Percentiles rank a stretch among this genome's conserved stretches.
phyloP scores from a whole-genome alignment of 805 yeast species.

The Kluyveromyces dobzhanskii region DNA sequence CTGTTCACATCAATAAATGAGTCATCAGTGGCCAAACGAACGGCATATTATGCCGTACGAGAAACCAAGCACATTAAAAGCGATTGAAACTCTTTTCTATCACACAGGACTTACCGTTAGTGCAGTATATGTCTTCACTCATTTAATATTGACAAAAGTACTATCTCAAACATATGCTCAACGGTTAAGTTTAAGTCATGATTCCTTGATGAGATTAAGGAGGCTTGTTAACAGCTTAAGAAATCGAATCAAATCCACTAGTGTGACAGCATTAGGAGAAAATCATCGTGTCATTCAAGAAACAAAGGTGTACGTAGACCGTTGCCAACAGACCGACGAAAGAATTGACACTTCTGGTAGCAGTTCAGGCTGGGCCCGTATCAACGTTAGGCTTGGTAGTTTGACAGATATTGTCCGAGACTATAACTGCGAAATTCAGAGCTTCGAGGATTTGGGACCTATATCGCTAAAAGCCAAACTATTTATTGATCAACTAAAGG shows the following conservation, averaged over 20 bases:
- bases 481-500: slow-evolving; percentile 16
- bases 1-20: too few relatives aligned
- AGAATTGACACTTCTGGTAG: neutral
- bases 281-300: slow-evolving; percentile 32
- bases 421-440: slow-evolving; percentile 15
- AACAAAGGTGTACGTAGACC: slow-evolving; percentile 22
- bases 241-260: slow-evolving; percentile 25
- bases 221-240: slow-evolving; percentile 23
- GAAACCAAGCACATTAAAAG: slow-evolving; percentile 14
- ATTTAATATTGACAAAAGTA: slow-evolving; percentile 33
- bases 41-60: slow-evolving; percentile 16
- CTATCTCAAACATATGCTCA: slow-evolving; percentile 33
- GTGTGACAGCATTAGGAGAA: slow-evolving; percentile 36
- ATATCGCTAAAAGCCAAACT: slow-evolving; percentile 25
- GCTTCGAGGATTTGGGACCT: slow-evolving; percentile 17
- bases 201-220: slow-evolving; percentile 25
- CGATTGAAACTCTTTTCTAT: slow-evolving; percentile 24
- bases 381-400: slow-evolving; percentile 23
- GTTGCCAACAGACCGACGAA: slow-evolving; percentile 21
- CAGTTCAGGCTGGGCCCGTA: slow-evolving; percentile 9
- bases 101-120: slow-evolving; percentile 22
- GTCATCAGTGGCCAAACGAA: slow-evolving; percentile 21
- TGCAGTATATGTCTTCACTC: slow-evolving; percentile 13
- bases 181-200: slow-evolving; percentile 29
- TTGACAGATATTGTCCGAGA: slow-evolving; percentile 26